Evolutionary conservation across 73 alveolate genomes (phyloP), one percentile per base, ranked within the genome.

Genomic region (Paramecium octaurelia): DNA sequence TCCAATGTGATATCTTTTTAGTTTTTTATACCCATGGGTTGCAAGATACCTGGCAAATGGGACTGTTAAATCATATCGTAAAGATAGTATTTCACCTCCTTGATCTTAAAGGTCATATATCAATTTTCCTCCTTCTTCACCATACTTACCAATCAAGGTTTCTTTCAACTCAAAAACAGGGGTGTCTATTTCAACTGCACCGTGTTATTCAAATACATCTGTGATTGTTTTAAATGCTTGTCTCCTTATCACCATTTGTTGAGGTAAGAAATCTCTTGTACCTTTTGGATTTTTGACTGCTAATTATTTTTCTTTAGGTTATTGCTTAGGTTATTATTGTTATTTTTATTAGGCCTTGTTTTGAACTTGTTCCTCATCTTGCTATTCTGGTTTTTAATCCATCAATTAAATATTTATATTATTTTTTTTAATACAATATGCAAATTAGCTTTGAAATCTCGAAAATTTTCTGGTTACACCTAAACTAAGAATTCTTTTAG

Each of bases 101-200:
- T 97, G 95, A 76, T 97, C 99, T 29, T 96, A 97, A 7, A 97
- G 92, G 90, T 97, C 98, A 92, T 97, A 97, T 83, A 97, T 97
- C 71, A 97, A 93, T 93, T 92, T 97, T 97, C 99, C 54, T 97
- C 99, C 50, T 99, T 99, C 92, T 97, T 97, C 57, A 24, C 91
- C 34, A 85, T 97, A 97, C 92, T 97, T 97, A 11, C 99, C 99
- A 92, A 92, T 87, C 14, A 71, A 35, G 4, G 91, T 71, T 29
- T 48, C 93, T 85, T 96, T 97, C 84, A 96, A 93, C 80, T 97
- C 99, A 88, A 97, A 97, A 31, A 97, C 99, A 21, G 99, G 99
- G 9, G 99, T 97, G 93, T 97, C 99, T 46, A 97, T 97, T 92
- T 97, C 99, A 14, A 92, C 98, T 16, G 99, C 99, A 16, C 99